Conservation (phyloP, 2,329 filamentous ascomycete genomes). For the Lomentospora prolificans region DNA sequence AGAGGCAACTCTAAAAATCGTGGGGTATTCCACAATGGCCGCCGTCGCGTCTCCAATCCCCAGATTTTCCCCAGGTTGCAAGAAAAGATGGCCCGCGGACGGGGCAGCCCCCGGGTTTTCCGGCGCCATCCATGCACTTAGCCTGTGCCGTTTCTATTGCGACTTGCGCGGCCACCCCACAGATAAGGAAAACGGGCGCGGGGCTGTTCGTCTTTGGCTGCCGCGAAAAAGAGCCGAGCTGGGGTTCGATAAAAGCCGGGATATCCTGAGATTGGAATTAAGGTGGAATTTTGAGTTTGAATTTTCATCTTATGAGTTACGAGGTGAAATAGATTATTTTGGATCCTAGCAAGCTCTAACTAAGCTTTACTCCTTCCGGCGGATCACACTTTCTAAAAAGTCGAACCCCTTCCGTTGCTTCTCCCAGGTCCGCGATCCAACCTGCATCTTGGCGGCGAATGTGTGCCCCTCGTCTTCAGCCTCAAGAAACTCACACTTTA, state of each 20-base stretch:
- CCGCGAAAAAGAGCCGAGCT: too few species aligned
- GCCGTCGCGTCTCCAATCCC: not conserved
- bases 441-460: constrained; percentile 30
- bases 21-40: not conserved
- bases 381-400: constrained; percentile 23
- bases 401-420: constrained; percentile 29
- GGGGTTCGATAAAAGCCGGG: too few species aligned
- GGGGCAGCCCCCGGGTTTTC: too few species aligned
- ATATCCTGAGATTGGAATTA: not conserved
- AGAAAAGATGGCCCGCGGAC: too few species aligned
- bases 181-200: too few species aligned
- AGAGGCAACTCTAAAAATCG: not conserved
- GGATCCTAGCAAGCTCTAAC: constrained; percentile 15
- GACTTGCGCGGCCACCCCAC: too few species aligned
- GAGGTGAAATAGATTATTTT: not conserved
- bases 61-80: not conserved
- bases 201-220: too few species aligned
- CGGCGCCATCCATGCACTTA: too few species aligned
- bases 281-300: not conserved
- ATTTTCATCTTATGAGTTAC: too few species aligned
- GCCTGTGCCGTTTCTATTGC: too few species aligned
- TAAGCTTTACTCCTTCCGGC: not conserved
- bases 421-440: constrained; percentile 23
- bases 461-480: constrained; percentile 32
- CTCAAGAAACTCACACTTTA: constrained; percentile 25